These are phyloP conservation scores for Sequoia sempervirens DNA, from an alignment of 75 land plant genomes.

Conservation along the genomic window DNA sequence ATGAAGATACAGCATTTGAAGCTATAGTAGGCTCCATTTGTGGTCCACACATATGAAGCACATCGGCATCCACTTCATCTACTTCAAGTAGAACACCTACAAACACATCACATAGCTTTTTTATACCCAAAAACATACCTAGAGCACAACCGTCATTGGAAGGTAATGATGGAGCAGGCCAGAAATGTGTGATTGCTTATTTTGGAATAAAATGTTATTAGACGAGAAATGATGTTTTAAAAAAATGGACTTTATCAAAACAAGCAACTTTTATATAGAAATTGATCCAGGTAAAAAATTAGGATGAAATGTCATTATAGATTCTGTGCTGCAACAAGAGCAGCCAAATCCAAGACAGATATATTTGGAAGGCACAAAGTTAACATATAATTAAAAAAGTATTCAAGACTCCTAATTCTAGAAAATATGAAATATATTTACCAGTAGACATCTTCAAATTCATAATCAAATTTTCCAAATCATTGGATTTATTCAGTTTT, in stretches of 20 bases:
- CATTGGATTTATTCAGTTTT: background rate
- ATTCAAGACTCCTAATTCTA: background rate
- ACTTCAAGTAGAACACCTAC: no score
- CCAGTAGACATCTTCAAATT: background rate
- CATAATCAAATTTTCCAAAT: background rate
- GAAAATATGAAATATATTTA: background rate
- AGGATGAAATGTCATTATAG: background rate
- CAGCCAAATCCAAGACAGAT: background rate
- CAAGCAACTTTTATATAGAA: background rate
- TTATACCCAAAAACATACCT: no score
- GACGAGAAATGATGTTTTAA: background rate
- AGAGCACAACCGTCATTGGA: no score
- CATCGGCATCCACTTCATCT: no score
- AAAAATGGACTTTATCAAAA: background rate
- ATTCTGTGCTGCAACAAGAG: background rate
- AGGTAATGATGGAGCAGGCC: no score
- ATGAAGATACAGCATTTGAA: no score
- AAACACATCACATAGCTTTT: no score
- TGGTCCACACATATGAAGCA: no score
- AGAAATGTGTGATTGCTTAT: background rate
- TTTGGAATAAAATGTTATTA: background rate
- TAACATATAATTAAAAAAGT: background rate
- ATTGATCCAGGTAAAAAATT: background rate
- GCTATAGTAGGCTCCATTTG: no score
- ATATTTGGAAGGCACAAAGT: background rate